Base-by-base conservation (phyloP, 2,329 filamentous ascomycete genomes). In the Cladophialophora psammophila region DNA sequence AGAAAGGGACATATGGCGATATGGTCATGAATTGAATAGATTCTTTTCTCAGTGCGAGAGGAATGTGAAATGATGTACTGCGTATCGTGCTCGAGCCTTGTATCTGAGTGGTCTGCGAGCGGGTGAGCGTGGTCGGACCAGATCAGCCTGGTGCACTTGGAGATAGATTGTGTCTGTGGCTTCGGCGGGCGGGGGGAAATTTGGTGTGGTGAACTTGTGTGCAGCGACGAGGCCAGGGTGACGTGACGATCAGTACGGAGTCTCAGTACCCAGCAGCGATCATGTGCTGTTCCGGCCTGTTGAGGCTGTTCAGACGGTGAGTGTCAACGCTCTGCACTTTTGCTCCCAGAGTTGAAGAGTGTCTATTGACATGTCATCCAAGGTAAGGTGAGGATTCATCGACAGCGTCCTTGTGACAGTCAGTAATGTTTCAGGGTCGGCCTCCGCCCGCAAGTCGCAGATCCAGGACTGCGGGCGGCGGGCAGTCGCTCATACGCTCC, bases 1-100 rank as follows among this genome's bases (percentile, higher is more conserved):
- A 74, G 81, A 78, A 68, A 79, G 81, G 76, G 82, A 83, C 82
- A 84, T 84, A 69, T 55, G 67, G 67, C 48, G 53, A 32, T 50
- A 50, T 53, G 59, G 50, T 63, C 60, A 63, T 63, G 52, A 50
- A 50, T 31, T 31, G 26, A 20, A 31, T 50, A 34, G 35, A 8
- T 15, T 15, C 9, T 53, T 53, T 50, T 35, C 45, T 61, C 45
- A 12, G 36, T 8, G 42, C 26, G 15, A 52, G 48, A 36, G 56
- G 53, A 53, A 45, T 20, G 34, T 20, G 42, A 53, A 63, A 8
- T n/a, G 26, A 26, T 35, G 36, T 50, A 6, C 35, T 31, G 15
- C n/a, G 35, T 48, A 45, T 62, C 35, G 32, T 62, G 42, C 26
- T 53, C 45, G 31, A 34, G 10, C 3, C 18, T 40, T 40, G 31